A percentile compares a stretch with the other conserved stretches of the same genome.
These are phyloP conservation scores for Penicillium flavigenum DNA, from an alignment of 495 filamentous ascomycete genomes.

Conservation along the genomic window DNA sequence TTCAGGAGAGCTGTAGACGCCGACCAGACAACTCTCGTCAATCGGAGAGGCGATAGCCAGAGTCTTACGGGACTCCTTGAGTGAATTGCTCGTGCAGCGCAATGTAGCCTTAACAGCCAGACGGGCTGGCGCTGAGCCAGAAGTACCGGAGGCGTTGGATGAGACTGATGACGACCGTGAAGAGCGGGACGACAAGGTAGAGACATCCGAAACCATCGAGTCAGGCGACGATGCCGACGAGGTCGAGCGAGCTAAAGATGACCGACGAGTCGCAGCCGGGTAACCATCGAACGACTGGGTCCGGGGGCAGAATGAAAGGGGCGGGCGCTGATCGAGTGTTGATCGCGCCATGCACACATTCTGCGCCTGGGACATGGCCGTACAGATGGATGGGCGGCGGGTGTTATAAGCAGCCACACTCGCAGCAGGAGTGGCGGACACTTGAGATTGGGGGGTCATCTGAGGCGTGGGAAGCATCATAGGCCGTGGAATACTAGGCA, in stretches of 20 bases:
- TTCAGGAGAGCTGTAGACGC: conserved; percentile 59
- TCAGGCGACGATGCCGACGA: conserved; percentile 83
- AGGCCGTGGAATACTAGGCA: conserved; percentile 56
- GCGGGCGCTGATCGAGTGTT: conserved; percentile 51
- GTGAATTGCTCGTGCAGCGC: conserved; percentile 64
- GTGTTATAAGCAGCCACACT: conserved; percentile 58
- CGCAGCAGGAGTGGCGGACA: conserved; percentile 87
- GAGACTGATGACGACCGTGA: conserved; percentile 75
- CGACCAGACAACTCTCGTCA: conserved; percentile 52
- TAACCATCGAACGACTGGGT: conserved; percentile 49
- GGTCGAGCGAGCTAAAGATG: conserved; percentile 72
- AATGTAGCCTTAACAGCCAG: conserved; percentile 81
- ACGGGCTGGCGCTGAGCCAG: conserved; percentile 63
- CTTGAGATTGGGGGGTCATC: conserved; percentile 72
- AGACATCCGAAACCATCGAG: conserved; percentile 85
- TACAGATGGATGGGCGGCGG: conserved; percentile 67
- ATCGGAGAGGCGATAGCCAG: conserved; percentile 42
- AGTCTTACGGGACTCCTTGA: conserved; percentile 44
- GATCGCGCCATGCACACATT: conserved; percentile 64
- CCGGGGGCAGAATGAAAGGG: conserved; percentile 53
- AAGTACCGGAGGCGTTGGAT: conserved; percentile 63
- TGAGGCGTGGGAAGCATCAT: conserved; percentile 75
- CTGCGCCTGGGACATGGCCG: conserved; percentile 76
- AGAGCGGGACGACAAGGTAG: conserved; percentile 56
- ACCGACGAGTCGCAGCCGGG: conserved; percentile 59